Conservation (phyloP, 73 alveolate genomes). For the Paramecium biaurelia region DNA sequence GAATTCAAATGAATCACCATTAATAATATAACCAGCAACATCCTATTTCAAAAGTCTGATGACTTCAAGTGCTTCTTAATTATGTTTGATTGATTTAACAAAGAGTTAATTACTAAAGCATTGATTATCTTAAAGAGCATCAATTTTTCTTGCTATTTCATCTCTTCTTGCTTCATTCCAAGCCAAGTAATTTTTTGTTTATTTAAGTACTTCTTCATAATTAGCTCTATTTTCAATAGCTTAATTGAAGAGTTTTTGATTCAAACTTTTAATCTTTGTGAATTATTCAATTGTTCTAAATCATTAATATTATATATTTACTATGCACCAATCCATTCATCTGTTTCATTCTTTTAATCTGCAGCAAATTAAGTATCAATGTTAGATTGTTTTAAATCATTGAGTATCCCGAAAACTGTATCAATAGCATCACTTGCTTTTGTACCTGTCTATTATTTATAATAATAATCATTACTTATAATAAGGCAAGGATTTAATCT, state of each 20-base stretch:
- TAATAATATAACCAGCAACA: conserved; percentile 42
- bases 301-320: not conserved
- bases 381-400: conserved; percentile 41
- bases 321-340: conserved; percentile 37
- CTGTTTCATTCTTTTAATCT: conserved; percentile 48
- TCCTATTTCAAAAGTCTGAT: conserved; percentile 49
- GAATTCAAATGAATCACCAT: conserved; percentile 53
- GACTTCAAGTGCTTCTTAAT: conserved; percentile 27
- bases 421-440: conserved; percentile 57
- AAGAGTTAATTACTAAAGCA: conserved; percentile 23
- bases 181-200: conserved; percentile 43
- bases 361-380: conserved; percentile 49
- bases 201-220: not conserved
- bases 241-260: conserved; percentile 19
- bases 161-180: conserved; percentile 54
- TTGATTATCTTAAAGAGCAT: conserved; percentile 2
- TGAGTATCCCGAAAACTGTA: conserved; percentile 17
- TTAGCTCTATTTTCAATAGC: not conserved
- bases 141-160: conserved; percentile 49
- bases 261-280: not conserved
- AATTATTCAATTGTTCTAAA: conserved; percentile 45
- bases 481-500: conserved; percentile 44
- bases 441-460: conserved; percentile 5
- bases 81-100: conserved; percentile 38
- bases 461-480: not conserved